These are phyloP conservation scores for Fusarium stilboides DNA, from an alignment of 2,329 filamentous ascomycete genomes.

Conservation along the genomic window DNA sequence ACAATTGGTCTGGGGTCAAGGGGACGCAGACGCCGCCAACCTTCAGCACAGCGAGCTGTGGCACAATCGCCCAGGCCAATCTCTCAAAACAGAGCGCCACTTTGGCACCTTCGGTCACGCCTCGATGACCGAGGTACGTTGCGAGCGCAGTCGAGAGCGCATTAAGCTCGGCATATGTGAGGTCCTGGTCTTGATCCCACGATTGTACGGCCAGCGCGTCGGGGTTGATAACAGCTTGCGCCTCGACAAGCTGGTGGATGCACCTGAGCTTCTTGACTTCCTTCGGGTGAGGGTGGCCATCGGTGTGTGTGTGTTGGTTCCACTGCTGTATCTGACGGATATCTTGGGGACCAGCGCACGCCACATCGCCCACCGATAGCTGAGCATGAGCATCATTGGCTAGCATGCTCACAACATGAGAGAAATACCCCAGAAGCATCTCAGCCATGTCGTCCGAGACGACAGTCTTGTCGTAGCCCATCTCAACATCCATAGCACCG, in stretches of 20 bases:
- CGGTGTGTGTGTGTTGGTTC: slow-evolving; percentile 11
- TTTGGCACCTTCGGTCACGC: slow-evolving; percentile 15
- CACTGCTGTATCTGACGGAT: slow-evolving; percentile 19
- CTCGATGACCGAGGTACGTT: slow-evolving; percentile 15
- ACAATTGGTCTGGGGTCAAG: slow-evolving; percentile 15
- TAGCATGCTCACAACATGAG: slow-evolving; percentile 16
- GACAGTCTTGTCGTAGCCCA: slow-evolving; percentile 19
- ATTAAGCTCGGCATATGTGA: slow-evolving; percentile 19
- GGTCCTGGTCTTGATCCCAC: slow-evolving; percentile 16
- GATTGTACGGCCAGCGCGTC: slow-evolving; percentile 14
- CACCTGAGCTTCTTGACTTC: slow-evolving; percentile 12
- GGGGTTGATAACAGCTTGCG: slow-evolving; percentile 15
- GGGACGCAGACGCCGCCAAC: slow-evolving; percentile 14
- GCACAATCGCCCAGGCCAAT: slow-evolving; percentile 4
- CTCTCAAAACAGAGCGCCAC: slow-evolving; percentile 15
- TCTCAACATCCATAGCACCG: slow-evolving; percentile 19
- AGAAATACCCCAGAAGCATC: slow-evolving; percentile 21
- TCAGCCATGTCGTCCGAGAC: slow-evolving; percentile 17
- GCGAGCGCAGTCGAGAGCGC: slow-evolving; percentile 16
- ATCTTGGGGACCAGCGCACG: slow-evolving; percentile 17
- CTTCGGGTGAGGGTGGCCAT: slow-evolving; percentile 13
- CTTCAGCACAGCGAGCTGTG: slow-evolving; percentile 21
- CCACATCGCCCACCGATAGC: slow-evolving; percentile 16
- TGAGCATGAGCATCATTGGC: slow-evolving; percentile 17
- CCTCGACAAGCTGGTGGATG: slow-evolving; percentile 19